Percentiles rank a stretch among this genome's conserved stretches.
phyloP scores from a whole-genome alignment of 805 yeast species.

The Brettanomyces naardenensis region DNA sequence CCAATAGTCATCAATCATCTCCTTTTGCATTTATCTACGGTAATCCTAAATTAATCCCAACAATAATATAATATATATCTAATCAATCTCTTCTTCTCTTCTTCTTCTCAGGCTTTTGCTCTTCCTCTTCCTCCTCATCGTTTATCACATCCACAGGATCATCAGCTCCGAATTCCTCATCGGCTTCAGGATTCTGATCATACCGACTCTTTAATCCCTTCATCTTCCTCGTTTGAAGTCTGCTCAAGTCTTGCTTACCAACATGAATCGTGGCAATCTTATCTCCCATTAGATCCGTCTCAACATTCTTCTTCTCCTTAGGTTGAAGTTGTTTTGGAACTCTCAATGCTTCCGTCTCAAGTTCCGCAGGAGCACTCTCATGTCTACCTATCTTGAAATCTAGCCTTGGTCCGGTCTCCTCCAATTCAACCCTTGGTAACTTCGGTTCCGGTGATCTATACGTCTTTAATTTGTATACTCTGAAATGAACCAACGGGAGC shows the following conservation, averaged over 20 bases:
- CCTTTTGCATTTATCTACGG: no score
- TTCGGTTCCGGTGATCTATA: slow-evolving; percentile 71
- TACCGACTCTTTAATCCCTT: slow-evolving; percentile 87
- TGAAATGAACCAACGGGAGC: slow-evolving; percentile 77
- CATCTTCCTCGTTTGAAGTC: slow-evolving; percentile 95
- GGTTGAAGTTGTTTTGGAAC: slow-evolving; percentile 76
- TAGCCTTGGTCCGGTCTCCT: slow-evolving; percentile 91
- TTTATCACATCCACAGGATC: slow-evolving; percentile 9
- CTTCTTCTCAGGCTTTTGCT: background rate
- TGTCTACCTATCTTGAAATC: slow-evolving; percentile 90
- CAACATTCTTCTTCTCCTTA: slow-evolving; percentile 81
- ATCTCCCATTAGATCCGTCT: slow-evolving; percentile 87
- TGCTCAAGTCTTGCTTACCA: slow-evolving; percentile 87
- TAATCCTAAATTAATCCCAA: no score
- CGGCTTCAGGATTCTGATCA: slow-evolving; percentile 57
- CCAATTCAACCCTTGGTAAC: slow-evolving; percentile 88
- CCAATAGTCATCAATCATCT: no score
- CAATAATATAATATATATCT: no score
- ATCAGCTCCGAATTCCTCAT: slow-evolving; percentile 37
- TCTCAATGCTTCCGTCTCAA: slow-evolving; percentile 82
- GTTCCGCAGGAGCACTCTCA: slow-evolving; percentile 73
- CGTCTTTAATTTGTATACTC: slow-evolving; percentile 84
- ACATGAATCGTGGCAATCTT: slow-evolving; percentile 94
- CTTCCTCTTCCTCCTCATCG: slow-evolving; percentile 10
- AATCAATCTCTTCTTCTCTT: background rate